Conservation (phyloP, 2,329 filamentous ascomycete species). For the Diaporthe aspalathi region DNA sequence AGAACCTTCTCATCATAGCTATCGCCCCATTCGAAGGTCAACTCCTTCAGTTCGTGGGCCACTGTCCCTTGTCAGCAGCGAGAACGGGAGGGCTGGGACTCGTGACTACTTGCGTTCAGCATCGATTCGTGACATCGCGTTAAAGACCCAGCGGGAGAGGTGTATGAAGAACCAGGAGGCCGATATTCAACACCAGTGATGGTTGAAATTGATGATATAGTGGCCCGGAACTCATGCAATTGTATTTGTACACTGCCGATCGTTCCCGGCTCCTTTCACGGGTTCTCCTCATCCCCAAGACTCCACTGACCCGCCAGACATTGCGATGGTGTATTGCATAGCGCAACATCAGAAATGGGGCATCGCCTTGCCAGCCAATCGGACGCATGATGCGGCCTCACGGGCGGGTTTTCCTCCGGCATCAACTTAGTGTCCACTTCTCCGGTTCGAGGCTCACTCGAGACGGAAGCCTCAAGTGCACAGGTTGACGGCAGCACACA, state of each 20-base stretch:
- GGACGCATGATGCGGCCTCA: too few species aligned
- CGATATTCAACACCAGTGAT: neutral
- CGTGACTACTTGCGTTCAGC: neutral
- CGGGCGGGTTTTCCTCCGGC: too few species aligned
- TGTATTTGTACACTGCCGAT: too few species aligned
- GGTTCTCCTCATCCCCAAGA: neutral
- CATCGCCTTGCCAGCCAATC: neutral
- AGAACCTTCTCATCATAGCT: neutral
- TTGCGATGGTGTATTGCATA: neutral
- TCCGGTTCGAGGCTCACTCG: neutral
- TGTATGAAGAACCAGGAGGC: neutral
- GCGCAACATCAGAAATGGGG: neutral
- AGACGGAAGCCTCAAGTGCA: neutral
- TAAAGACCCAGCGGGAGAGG: neutral
- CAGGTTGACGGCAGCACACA: too few species aligned
- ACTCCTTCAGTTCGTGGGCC: neutral
- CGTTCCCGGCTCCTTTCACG: too few species aligned
- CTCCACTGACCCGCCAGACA: neutral
- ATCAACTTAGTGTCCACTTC: constrained; percentile 1
- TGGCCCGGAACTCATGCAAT: too few species aligned
- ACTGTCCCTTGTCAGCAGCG: neutral
- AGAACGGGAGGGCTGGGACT: neutral
- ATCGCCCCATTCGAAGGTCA: neutral
- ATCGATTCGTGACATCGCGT: neutral
- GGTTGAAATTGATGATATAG: neutral